Conservation (phyloP, 208 protist genomes). For the Vickermania ingenoplastis region DNA sequence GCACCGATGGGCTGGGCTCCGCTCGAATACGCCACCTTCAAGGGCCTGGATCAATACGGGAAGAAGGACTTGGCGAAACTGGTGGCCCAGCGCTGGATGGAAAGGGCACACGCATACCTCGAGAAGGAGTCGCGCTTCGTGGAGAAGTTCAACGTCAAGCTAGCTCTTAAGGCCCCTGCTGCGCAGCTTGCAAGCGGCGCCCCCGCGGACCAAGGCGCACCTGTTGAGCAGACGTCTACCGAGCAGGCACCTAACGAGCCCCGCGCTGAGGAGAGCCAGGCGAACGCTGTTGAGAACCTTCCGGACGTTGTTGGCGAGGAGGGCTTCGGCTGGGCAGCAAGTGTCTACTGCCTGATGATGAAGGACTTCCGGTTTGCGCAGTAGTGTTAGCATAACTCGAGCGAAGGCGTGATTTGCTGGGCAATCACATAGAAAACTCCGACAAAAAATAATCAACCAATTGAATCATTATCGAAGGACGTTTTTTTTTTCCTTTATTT, state of each 20-base stretch:
- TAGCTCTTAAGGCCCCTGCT: not conserved
- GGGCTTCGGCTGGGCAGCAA: not conserved
- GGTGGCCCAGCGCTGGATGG: not conserved
- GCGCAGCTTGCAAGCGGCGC: too few relatives aligned
- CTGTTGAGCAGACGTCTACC: not conserved
- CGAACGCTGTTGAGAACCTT: too few relatives aligned
- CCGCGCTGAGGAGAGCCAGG: too few relatives aligned
- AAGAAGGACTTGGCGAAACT: constrained; percentile 3
- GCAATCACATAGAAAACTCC: too few relatives aligned
- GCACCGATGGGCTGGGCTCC: constrained; percentile 26
- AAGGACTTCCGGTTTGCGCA: too few relatives aligned
- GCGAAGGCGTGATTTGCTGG: too few relatives aligned
- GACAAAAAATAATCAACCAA: too few relatives aligned
- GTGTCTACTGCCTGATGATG: not conserved
- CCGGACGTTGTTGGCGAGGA: too few relatives aligned
- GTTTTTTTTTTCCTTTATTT: too few relatives aligned
- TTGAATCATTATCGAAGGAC: too few relatives aligned
- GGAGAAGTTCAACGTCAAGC: not conserved
- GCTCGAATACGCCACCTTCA: constrained; percentile 21
- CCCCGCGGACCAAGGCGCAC: too few relatives aligned
- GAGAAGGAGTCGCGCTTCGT: not conserved
- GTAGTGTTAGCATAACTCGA: too few relatives aligned
- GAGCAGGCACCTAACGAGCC: not conserved
- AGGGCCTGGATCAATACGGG: constrained; percentile 5
- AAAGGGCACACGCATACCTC: not conserved